These are phyloP conservation scores for Jacaranda copaia DNA, from an alignment of 257 asterid genomes.

Conservation along the genomic window DNA sequence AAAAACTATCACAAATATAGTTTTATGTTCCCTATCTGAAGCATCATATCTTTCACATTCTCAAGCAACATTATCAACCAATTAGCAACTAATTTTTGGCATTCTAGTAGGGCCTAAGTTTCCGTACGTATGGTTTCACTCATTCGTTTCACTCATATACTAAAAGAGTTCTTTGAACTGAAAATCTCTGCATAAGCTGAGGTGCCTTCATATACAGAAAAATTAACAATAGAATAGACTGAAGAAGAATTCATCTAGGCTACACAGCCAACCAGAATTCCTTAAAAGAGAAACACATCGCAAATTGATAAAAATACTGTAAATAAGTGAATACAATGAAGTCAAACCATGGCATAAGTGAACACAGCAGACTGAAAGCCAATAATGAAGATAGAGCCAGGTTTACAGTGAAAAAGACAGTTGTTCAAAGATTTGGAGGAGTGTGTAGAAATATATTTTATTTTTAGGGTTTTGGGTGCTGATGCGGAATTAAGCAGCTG, in stretches of 20 bases:
- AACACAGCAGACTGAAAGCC: not conserved
- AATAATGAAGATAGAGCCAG: not conserved
- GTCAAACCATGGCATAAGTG: not conserved
- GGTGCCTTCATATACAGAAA: not conserved
- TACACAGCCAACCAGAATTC: not conserved
- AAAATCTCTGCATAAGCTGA: conserved; percentile 2
- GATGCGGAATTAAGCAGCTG: no score
- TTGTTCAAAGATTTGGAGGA: no score
- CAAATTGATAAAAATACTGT: not conserved
- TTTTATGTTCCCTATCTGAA: not conserved
- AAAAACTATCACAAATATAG: not conserved
- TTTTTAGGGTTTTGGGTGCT: no score
- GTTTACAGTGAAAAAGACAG: no score
- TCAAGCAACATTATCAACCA: conserved; percentile 10
- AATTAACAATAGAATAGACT: not conserved
- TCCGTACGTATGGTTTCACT: not conserved
- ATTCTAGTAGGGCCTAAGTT: not conserved
- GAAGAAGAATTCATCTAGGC: not conserved
- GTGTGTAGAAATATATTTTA: no score
- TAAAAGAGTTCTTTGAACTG: conserved; percentile 8
- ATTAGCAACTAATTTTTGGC: not conserved
- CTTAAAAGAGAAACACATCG: not conserved
- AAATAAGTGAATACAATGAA: not conserved
- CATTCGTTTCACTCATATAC: conserved; percentile 3
- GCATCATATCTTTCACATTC: not conserved